phyloP scores from a whole-genome alignment of 2,329 filamentous ascomycete species.

The Penicillium hordei region DNA sequence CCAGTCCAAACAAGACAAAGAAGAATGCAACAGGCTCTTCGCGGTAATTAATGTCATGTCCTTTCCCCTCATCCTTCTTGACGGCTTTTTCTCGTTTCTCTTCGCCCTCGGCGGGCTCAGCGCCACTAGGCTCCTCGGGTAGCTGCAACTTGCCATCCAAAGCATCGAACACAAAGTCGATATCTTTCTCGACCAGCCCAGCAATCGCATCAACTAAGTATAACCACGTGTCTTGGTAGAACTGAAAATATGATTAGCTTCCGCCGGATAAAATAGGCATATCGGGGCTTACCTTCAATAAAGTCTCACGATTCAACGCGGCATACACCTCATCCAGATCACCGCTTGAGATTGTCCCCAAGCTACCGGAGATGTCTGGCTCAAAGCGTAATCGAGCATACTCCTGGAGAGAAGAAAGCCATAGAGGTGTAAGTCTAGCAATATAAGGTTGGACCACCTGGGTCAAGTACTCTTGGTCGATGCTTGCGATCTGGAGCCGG shows the following conservation, averaged over 20 bases:
- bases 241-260: constrained; percentile 45
- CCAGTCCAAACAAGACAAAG: constrained; percentile 94
- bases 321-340: constrained; percentile 93
- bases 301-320: constrained; percentile 87
- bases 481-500: constrained; percentile 90
- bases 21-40: constrained; percentile 98
- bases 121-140: constrained; percentile 29
- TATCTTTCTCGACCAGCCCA: constrained; percentile 95
- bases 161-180: constrained; percentile 95
- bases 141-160: constrained; percentile 72
- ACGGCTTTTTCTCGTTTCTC: constrained; percentile 27
- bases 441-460: constrained; percentile 90
- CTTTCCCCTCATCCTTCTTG: constrained; percentile 51
- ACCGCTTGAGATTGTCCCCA: constrained; percentile 78
- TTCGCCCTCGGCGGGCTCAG: constrained; percentile 1
- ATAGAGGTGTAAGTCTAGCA: constrained; percentile 83
- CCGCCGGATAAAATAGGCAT: background rate
- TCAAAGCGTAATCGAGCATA: constrained; percentile 93
- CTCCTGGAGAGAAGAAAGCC: constrained; percentile 89
- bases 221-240: constrained; percentile 97
- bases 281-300: constrained; percentile 61
- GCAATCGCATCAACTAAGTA: constrained; percentile 97
- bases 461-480: constrained; percentile 83
- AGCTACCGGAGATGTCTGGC: constrained; percentile 90
- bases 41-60: constrained; percentile 89